phyloP scores from a whole-genome alignment of 257 asterid species.

The Lycium barbarum region DNA sequence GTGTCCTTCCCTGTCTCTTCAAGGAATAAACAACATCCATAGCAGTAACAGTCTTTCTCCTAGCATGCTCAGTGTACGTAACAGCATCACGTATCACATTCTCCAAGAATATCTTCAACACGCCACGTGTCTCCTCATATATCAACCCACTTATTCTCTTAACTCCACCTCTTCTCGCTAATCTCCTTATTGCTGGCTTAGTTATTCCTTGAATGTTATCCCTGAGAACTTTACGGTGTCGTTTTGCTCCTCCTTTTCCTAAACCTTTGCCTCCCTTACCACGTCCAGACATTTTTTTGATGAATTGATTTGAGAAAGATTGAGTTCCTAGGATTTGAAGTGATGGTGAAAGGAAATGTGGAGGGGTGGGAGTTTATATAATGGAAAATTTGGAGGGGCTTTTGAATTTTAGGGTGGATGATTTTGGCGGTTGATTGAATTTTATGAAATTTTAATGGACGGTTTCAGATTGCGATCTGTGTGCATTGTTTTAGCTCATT shows the following conservation, averaged over 20 bases:
- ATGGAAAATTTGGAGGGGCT: no score
- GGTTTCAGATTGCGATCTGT: no score
- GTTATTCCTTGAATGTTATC: constrained; percentile 35
- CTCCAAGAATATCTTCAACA: constrained; percentile 29
- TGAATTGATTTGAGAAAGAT: not conserved
- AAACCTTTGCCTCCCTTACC: constrained; percentile 34
- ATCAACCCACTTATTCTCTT: constrained; percentile 34
- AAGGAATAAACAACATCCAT: constrained; percentile 34
- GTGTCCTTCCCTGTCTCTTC: constrained; percentile 35
- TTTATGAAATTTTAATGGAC: no score
- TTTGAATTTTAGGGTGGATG: no score
- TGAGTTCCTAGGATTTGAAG: no score
- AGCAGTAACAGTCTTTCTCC: constrained; percentile 34
- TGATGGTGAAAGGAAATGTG: no score
- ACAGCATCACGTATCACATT: constrained; percentile 35
- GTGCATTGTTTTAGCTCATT: no score
- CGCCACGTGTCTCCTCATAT: constrained; percentile 30
- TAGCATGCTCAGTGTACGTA: constrained; percentile 31
- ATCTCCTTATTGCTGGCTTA: constrained; percentile 21
- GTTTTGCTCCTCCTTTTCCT: constrained; percentile 36
- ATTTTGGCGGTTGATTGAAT: no score
- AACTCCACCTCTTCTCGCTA: constrained; percentile 32
- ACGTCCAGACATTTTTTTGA: constrained; percentile 26
- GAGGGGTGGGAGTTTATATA: no score
- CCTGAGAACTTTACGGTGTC: constrained; percentile 30